Evolutionary conservation across 139 green algal genomes (phyloP).

Genomic region (Nannochloris sp.): DNA sequence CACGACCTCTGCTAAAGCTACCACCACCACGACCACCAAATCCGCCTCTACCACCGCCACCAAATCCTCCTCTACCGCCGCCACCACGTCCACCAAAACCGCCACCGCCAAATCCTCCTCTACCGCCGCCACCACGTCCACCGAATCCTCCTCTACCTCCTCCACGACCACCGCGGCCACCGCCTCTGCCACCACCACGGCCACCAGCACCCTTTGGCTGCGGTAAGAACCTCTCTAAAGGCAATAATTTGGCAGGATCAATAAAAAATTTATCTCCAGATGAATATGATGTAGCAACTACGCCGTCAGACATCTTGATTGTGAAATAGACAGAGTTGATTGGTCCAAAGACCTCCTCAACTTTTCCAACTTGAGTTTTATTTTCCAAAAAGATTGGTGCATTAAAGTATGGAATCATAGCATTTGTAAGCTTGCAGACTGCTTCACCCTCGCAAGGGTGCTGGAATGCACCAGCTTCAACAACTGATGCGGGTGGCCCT

Average conservation of each 20-base stretch:
- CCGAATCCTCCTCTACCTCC: not conserved
- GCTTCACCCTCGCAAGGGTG: constrained; percentile 97
- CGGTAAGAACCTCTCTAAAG: constrained; percentile 82
- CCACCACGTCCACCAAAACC: constrained; percentile 2
- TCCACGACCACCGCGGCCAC: constrained; percentile 6
- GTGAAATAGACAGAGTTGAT: constrained; percentile 91
- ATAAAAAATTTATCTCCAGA: constrained; percentile 97
- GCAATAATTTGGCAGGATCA: constrained; percentile 80
- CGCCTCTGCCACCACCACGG: constrained; percentile 6
- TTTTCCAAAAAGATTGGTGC: constrained; percentile 97
- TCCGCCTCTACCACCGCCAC: not conserved
- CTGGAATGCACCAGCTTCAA: constrained; percentile 82
- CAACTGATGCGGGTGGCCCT: constrained; percentile 49
- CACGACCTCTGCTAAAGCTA: constrained; percentile 10
- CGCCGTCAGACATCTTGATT: constrained; percentile 92
- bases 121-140: not conserved
- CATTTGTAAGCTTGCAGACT: constrained; percentile 92
- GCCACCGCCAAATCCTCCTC: not conserved
- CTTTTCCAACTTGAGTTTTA: constrained; percentile 94
- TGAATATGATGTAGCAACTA: constrained; percentile 86
- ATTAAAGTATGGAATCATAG: constrained; percentile 99
- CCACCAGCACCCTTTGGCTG: constrained; percentile 61
- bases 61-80: not conserved
- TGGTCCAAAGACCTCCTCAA: constrained; percentile 97
- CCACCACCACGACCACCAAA: constrained; percentile 13